phyloP scores from a whole-genome alignment of 2,329 filamentous ascomycete species.

The Alternaria brassicae region DNA sequence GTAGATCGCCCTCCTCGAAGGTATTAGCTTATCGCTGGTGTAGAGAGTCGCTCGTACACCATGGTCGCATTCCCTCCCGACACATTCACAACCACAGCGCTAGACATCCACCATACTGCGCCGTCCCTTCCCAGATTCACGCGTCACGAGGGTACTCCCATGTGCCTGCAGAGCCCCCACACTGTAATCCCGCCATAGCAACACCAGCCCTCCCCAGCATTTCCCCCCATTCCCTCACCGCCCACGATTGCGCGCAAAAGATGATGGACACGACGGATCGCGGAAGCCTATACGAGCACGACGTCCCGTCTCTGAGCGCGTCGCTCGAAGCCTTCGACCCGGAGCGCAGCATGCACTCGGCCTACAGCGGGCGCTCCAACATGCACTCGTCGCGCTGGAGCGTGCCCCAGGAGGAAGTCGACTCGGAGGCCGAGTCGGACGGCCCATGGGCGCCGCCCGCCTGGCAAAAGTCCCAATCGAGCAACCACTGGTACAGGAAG shows the following conservation, averaged over 20 bases:
- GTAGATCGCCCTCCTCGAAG: conserved; percentile 14
- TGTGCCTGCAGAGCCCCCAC: conserved; percentile 37
- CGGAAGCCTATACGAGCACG: conserved; percentile 47
- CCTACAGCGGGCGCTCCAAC: conserved; percentile 64
- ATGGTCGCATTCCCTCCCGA: conserved; percentile 13
- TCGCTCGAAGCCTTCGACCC: conserved; percentile 51
- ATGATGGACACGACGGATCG: conserved; percentile 45
- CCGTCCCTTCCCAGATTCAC: conserved; percentile 29
- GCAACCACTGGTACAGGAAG: conserved; percentile 64
- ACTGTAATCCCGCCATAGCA: conserved; percentile 33
- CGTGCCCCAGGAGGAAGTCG: conserved; percentile 46
- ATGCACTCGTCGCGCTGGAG: conserved; percentile 62
- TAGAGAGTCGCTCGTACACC: conserved; percentile 12
- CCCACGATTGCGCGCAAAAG: conserved; percentile 16
- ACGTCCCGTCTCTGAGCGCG: conserved; percentile 49
- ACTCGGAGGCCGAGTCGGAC: conserved; percentile 55
- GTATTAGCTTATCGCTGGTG: conserved; percentile 23
- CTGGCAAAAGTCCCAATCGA: conserved; percentile 61
- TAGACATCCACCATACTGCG: conserved; percentile 34
- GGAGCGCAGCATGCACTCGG: conserved; percentile 46
- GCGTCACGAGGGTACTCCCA: conserved; percentile 46
- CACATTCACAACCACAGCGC: conserved; percentile 9
- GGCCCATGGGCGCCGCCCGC: conserved; percentile 70
- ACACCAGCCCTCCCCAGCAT: conserved; percentile 29
- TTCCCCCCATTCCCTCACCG: conserved; percentile 11